These are phyloP conservation scores for Skeletonema tropicum DNA, from an alignment of 108 stramenopile genomes.

Conservation along the genomic window DNA sequence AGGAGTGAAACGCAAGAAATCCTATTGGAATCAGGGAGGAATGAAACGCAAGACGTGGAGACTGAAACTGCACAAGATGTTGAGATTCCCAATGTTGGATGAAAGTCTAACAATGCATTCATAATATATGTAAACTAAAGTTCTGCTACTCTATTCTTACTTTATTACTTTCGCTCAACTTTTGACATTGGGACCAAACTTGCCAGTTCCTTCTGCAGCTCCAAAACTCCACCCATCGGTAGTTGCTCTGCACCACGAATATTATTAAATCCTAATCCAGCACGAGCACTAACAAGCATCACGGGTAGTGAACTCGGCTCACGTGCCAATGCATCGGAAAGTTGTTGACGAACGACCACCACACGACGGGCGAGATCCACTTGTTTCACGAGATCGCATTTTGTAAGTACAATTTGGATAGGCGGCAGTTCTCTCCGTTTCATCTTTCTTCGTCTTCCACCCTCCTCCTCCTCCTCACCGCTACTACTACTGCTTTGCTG, in stretches of 20 bases:
- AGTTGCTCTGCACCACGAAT: slow-evolving; percentile 29
- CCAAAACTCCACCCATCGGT: slow-evolving; percentile 69
- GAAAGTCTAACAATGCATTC: neutral
- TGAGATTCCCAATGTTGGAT: neutral
- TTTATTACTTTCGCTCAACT: neutral
- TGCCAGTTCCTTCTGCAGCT: slow-evolving; percentile 78
- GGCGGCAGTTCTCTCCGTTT: slow-evolving; percentile 60
- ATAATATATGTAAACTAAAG: neutral
- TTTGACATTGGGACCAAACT: slow-evolving; percentile 48
- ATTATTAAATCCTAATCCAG: slow-evolving; percentile 63
- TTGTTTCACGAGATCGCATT: slow-evolving; percentile 82
- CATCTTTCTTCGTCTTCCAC: slow-evolving; percentile 8
- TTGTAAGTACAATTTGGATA: slow-evolving; percentile 84
- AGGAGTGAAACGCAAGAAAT: slow-evolving; percentile 2
- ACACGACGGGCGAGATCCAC: slow-evolving; percentile 76
- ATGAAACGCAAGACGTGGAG: neutral
- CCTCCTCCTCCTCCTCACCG: slow-evolving; percentile 17
- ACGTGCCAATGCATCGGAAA: slow-evolving; percentile 70
- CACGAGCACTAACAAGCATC: slow-evolving; percentile 78
- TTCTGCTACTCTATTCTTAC: neutral
- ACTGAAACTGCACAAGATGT: neutral
- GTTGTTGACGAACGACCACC: slow-evolving; percentile 61
- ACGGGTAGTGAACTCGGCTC: slow-evolving; percentile 75
- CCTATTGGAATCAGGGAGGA: slow-evolving; percentile 24
- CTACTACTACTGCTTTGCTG: slow-evolving; percentile 13